Percentiles rank a stretch among this genome's conserved stretches.
Evolutionary conservation across 1,284 basidiomycete genomes (phyloP).

Genomic region (Puccinia novopanici): DNA sequence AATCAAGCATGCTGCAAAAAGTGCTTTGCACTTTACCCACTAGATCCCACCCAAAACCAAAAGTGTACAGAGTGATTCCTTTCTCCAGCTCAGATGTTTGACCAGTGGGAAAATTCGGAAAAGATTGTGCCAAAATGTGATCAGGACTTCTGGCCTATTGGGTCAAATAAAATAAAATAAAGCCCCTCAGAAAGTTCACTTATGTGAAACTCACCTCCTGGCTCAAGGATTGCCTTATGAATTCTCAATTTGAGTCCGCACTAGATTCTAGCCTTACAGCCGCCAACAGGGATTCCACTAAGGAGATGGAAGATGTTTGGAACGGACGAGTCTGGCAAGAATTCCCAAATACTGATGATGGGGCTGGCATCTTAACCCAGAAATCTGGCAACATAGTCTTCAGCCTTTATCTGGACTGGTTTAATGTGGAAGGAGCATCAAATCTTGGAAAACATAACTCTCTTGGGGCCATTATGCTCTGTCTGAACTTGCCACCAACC

Average conservation of each 20-base stretch:
- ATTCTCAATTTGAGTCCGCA: background rate
- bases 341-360: background rate
- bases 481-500: background rate
- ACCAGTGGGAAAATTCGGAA: background rate
- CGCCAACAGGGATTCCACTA: background rate
- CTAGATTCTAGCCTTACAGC: constrained; percentile 7
- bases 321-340: constrained; percentile 20
- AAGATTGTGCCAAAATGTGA: background rate
- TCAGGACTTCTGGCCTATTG: background rate
- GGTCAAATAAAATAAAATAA: background rate
- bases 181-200: background rate
- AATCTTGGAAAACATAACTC: constrained; percentile 11
- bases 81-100: background rate
- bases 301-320: no score
- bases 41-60: background rate
- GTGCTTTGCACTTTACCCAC: constrained; percentile 16
- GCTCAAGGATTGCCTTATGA: background rate
- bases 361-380: background rate
- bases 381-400: constrained; percentile 40
- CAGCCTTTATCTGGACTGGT: constrained; percentile 43
- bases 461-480: constrained; percentile 1
- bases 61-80: background rate
- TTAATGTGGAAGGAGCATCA: constrained; percentile 29
- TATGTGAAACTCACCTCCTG: background rate
- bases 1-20: background rate